Evolutionary conservation across 2,329 filamentous ascomycete genomes (phyloP).

Genomic region (Fusarium succisae): DNA sequence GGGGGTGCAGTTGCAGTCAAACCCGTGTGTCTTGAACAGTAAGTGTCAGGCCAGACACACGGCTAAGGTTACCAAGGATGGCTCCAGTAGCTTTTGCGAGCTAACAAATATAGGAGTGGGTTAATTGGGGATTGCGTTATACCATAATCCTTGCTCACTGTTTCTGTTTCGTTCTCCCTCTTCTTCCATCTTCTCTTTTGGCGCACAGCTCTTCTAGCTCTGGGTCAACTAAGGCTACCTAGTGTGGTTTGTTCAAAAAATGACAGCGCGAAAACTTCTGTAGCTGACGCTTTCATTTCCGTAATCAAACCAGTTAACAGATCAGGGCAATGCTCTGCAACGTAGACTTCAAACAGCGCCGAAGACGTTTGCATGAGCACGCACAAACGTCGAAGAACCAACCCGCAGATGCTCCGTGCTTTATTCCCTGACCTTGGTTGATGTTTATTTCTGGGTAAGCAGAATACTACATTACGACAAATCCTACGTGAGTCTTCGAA

Average conservation of each 20-base stretch:
- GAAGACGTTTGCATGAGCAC: slow-evolving; percentile 14
- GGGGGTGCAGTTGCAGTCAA: slow-evolving; percentile 24
- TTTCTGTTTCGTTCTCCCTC: slow-evolving; percentile 16
- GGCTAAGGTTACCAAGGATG: slow-evolving; percentile 3
- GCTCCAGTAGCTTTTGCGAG: neutral
- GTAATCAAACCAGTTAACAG: neutral
- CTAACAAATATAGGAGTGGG: neutral
- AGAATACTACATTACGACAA: neutral
- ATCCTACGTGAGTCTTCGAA: neutral
- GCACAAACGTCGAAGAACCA: slow-evolving; percentile 15
- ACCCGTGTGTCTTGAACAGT: slow-evolving; percentile 11
- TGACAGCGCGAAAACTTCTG: neutral
- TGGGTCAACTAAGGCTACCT: neutral
- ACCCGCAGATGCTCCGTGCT: slow-evolving; percentile 25
- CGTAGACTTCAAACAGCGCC: neutral
- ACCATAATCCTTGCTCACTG: neutral
- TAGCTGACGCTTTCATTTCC: neutral
- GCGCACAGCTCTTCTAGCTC: neutral
- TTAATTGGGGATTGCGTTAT: neutral
- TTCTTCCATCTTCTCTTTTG: slow-evolving; percentile 9
- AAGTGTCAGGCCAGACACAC: slow-evolving; percentile 23
- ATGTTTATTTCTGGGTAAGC: slow-evolving; percentile 4
- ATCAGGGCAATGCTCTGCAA: neutral
- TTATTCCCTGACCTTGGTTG: neutral
- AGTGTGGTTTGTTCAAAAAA: neutral